Base-by-base conservation (phyloP, 75 land plant genomes). In the Picea glauca region DNA sequence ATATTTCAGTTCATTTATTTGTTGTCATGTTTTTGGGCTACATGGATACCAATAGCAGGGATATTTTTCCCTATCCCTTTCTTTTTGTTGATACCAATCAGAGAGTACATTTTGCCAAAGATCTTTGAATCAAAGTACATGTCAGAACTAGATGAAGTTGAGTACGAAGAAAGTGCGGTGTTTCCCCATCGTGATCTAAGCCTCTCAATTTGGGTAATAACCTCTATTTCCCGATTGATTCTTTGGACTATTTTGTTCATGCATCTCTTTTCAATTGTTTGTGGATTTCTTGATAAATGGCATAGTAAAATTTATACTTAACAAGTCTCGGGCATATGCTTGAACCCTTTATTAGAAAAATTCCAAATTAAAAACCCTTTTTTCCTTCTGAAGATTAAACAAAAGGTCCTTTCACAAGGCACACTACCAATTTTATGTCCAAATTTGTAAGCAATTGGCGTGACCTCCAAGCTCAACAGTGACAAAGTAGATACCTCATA, bases 41-140 rank as follows among this genome's bases (percentile, higher is more conserved):
- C 99, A 32, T 97, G 95, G 95, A 93, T 97, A 62, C 99, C 99
- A 58, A 84, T 94, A 58, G 99, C 94, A 54, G 99, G 99, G 77
- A 91, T 97, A 1, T 81, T 97, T 40, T 97, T 97, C 77, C 99
- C 99, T 5, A 61, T 97, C 63, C 90, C 93, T 11, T 93, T 97
- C 79, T 91, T 97, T 86, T 32, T 93, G 18, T 88, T 97, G 68
- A 81, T 97, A 58, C 79, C 84, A 60, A 86, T 93, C 12, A 89
- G 99, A 59, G 90, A 91, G 40, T 85, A 88, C 63, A 40, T 97
- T 14, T 89, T 97, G 13, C 98, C 99, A 38, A 91, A 86, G 66
- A 76, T 93, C n/a, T 87, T 97, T 79, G 74, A 78, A 1, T 46
- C 86, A 3, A 79, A 86, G 38, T 81, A 94, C 63, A 75, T 97